Base-by-base conservation (phyloP, 148 eudicot genomes). In the Heliosperma pusillum region DNA sequence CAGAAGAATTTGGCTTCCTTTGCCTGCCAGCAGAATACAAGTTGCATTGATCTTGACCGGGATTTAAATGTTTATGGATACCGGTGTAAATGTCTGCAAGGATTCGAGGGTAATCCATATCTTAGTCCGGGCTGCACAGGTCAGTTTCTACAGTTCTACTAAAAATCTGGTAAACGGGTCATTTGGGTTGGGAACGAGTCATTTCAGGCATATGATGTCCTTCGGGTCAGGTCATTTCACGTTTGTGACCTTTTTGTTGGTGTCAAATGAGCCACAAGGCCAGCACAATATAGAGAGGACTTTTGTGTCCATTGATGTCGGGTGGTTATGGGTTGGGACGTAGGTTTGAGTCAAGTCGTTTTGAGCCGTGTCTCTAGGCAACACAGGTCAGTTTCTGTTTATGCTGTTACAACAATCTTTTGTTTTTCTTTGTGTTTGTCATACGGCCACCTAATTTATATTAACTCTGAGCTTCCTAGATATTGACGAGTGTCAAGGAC, bases 91-190 rank as follows among this genome's bases (percentile, higher is more conserved):
- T 76, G 79, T 58, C 60, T 19, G 25, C 42, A 20, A 25, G 74
- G 74, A 27, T 76, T 40, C 27, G 69, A 76, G 69, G 79, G 79
- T 25, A 76, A 76, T 69, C 79, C 79, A 11, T 76, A 76, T 69
- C 67, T 76, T 20, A 16, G 24, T 42, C 79, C 72, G 16, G 79
- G 79, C 45, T 76, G 79, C 36, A 69, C 42, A 76, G 79, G 79
- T 76, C 19, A 56, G 72, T 66, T 29, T 29, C 20, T 47, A 8
- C 1, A 3, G 21, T 36, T 63, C n/a, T 47, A 20, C n/a, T 26
- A 12, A 0, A 15, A 13, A 11, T 47, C 10, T 36, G 42, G 42
- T 36, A 36, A 36, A 36, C 42, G 42, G 42, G 42, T 36, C 42
- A 33, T 29, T 29, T 29, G 30, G 30, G 30, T 29, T 29, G 30